Evolutionary conservation across 2,329 filamentous ascomycete genomes (phyloP), one percentile per base, ranked within the genome.

Genomic region (Xylaria sp.): DNA sequence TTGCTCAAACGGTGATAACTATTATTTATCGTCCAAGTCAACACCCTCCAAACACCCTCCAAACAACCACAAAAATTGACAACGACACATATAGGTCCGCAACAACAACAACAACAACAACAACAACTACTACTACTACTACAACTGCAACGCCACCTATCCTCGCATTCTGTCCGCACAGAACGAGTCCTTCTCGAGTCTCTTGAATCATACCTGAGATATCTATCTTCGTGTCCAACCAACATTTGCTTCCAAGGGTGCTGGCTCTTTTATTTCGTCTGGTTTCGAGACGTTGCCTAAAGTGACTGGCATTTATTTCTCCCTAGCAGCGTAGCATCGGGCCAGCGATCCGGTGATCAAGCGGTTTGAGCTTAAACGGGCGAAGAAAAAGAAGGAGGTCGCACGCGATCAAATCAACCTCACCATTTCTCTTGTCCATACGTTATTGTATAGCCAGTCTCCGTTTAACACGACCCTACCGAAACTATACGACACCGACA

Each of bases 61-160:
- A n/a, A n/a, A n/a, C n/a, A n/a, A n/a, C n/a, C n/a, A n/a, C n/a
- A n/a, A n/a, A n/a, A n/a, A n/a, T n/a, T n/a, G n/a, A n/a, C n/a
- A n/a, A n/a, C n/a, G n/a, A n/a, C n/a, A n/a, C n/a, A n/a, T n/a
- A n/a, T n/a, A n/a, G n/a, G n/a, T 21, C 31, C 6, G 17, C 31
- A 46, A 46, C n/a, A 55, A 9, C 28, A 31, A 31, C 38, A 55
- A 37, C 40, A 55, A 53, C 51, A 45, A 21, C 51, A 23, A 54
- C n/a, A 8, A 19, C 37, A 33, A 4, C 49, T 23, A 37, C 31
- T 12, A n/a, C n/a, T n/a, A n/a, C n/a, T n/a, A n/a, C n/a, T n/a
- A n/a, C n/a, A n/a, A n/a, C 17, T 14, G 8, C n/a, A 33, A 49
- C 8, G 3, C 3, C 47, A 7, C 31, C 47, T 51, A 37, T 37